Conservation (phyloP, 2,329 filamentous ascomycete genomes). For the Clarireedia paspali region DNA sequence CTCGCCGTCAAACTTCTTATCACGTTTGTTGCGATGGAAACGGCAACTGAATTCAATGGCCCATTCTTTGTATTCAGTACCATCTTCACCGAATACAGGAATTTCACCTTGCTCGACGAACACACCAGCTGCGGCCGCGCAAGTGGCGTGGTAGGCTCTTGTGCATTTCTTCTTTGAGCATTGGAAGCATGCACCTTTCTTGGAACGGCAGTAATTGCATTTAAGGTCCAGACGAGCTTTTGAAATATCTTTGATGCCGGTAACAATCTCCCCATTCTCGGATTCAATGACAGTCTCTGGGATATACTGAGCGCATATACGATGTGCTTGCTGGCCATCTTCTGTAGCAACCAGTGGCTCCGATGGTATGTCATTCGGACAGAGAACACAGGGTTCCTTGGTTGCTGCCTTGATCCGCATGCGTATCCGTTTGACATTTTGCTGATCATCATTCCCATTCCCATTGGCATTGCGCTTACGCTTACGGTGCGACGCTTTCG, state of each 20-base stretch:
- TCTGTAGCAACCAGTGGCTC: constrained; percentile 81
- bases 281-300: constrained; percentile 79
- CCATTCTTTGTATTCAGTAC: constrained; percentile 84
- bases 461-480: constrained; percentile 53
- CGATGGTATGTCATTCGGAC: constrained; percentile 79
- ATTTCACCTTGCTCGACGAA: constrained; percentile 83
- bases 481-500: constrained; percentile 46
- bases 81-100: constrained; percentile 81
- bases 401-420: constrained; percentile 61
- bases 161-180: constrained; percentile 93
- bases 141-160: constrained; percentile 89
- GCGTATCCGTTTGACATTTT: constrained; percentile 62
- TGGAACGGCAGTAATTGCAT: constrained; percentile 90
- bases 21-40: constrained; percentile 83
- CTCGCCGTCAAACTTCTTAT: constrained; percentile 64
- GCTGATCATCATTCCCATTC: constrained; percentile 29
- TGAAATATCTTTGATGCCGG: constrained; percentile 72
- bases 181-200: constrained; percentile 93
- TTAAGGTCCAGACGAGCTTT: constrained; percentile 86
- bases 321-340: constrained; percentile 79
- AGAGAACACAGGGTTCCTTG: constrained; percentile 81
- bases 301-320: constrained; percentile 82
- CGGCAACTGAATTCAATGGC: constrained; percentile 91
- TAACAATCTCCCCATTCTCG: constrained; percentile 63
- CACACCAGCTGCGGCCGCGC: constrained; percentile 84